A percentile compares a stretch with the other conserved stretches of the same genome.
Evolutionary conservation across 108 stramenopile genomes (phyloP).

Genomic region (Skeletonema costatum): DNA sequence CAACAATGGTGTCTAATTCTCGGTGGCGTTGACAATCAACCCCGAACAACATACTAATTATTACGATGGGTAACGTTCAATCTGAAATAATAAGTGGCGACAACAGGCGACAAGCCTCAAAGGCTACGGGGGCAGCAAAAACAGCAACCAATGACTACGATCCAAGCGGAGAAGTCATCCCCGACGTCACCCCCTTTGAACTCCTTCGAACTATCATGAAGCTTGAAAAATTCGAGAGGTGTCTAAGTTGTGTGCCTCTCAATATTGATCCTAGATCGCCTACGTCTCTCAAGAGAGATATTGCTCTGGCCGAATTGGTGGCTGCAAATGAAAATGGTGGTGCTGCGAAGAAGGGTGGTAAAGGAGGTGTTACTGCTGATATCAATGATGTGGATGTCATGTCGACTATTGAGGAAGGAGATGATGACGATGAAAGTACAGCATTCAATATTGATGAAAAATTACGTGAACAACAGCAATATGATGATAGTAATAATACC

Average conservation of each 20-base stretch:
- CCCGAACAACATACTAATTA: too few relatives aligned
- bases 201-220: slow-evolving; percentile 3
- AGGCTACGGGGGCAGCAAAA: not conserved
- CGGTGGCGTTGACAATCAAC: too few relatives aligned
- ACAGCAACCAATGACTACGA: not conserved
- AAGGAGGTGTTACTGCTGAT: not conserved
- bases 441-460: not conserved
- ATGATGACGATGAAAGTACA: not conserved
- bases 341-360: not conserved
- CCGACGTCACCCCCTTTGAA: not conserved
- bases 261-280: slow-evolving; percentile 44
- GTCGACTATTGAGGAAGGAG: not conserved
- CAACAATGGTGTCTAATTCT: too few relatives aligned
- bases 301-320: too few relatives aligned
- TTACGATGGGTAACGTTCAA: not conserved
- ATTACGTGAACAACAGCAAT: not conserved
- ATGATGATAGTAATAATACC: not conserved
- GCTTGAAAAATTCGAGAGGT: slow-evolving; percentile 34
- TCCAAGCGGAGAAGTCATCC: not conserved
- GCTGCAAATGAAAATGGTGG: slow-evolving; percentile 12
- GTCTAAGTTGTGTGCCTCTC: slow-evolving; percentile 40
- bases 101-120: not conserved
- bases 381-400: not conserved
- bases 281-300: not conserved
- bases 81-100: not conserved